A percentile compares a stretch with the other conserved stretches of the same genome.
Evolutionary conservation across 139 green algal genomes (phyloP).

Genomic region (Micractinium conductrix): DNA sequence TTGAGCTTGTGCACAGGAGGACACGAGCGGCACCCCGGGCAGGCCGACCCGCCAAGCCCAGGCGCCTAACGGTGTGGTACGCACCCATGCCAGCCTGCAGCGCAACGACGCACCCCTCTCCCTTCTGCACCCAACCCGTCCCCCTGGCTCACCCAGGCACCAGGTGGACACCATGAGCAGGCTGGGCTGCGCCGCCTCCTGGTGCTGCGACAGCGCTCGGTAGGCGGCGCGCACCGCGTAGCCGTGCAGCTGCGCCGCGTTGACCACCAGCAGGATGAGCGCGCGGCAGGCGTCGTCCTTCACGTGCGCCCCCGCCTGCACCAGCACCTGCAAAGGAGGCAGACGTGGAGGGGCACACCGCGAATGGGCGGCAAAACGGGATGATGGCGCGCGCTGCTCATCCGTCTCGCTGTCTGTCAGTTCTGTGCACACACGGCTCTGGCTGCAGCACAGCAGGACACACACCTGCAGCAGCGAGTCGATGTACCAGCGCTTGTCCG

Average conservation of each 20-base stretch:
- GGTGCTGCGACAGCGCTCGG: constrained; percentile 40
- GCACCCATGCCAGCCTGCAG: no score
- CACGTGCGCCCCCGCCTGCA: constrained; percentile 77
- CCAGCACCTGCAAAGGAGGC: constrained; percentile 63
- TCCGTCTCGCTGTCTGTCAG: no score
- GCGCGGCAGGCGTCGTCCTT: constrained; percentile 85
- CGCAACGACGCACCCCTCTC: no score
- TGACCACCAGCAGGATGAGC: constrained; percentile 90
- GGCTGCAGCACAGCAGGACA: no score
- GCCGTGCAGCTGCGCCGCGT: constrained; percentile 83
- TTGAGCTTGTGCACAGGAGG: not conserved
- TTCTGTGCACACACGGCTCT: no score
- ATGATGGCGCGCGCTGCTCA: no score
- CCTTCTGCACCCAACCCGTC: no score
- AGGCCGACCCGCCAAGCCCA: no score
- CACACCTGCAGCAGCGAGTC: constrained; percentile 86
- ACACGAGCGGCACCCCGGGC: not conserved
- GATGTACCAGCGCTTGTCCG: constrained; percentile 92
- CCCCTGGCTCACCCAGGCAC: constrained; percentile 79
- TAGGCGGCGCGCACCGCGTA: constrained; percentile 73
- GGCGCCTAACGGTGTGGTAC: no score
- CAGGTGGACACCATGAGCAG: constrained; percentile 78
- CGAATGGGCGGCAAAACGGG: not conserved
- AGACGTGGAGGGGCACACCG: not conserved
- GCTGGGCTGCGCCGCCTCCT: constrained; percentile 40